Conservation (phyloP, 768 basidiomycete species). For the Kwoniella dejecticola region DNA sequence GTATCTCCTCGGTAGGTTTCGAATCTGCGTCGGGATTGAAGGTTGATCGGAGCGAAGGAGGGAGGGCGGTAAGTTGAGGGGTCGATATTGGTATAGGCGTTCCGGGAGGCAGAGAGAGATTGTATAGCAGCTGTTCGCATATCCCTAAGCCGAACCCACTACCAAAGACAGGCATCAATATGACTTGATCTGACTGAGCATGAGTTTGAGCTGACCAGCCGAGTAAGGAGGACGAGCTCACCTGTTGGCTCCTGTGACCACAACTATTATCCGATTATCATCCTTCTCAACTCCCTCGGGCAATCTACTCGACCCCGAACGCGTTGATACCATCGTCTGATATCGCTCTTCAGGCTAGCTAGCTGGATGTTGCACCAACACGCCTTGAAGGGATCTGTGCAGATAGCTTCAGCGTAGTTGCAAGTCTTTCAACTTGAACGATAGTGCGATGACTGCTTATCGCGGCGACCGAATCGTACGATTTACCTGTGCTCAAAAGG, state of each 20-base stretch:
- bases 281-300: constrained; percentile 13
- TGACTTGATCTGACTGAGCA: too few relatives aligned
- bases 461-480: too few relatives aligned
- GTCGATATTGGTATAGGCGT: constrained; percentile 25
- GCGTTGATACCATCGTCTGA: constrained; percentile 28
- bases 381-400: too few relatives aligned
- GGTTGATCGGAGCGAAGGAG: constrained; percentile 15
- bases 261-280: constrained; percentile 47
- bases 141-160: constrained; percentile 55
- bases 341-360: too few relatives aligned
- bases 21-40: constrained; percentile 15
- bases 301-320: constrained; percentile 8
- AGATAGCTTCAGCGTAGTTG: too few relatives aligned
- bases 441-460: too few relatives aligned
- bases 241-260: constrained; percentile 56
- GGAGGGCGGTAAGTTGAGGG: constrained; percentile 32
- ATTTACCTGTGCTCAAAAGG: too few relatives aligned
- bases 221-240: constrained; percentile 18
- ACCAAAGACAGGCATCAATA: too few relatives aligned
- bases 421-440: too few relatives aligned
- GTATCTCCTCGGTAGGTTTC: constrained; percentile 3
- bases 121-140: constrained; percentile 49
- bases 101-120: constrained; percentile 41
- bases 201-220: too few relatives aligned
- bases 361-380: too few relatives aligned